Evolutionary conservation across 257 asterid genomes (phyloP), one percentile per base, ranked within the genome.

Genomic region (Solanum rostratum): DNA sequence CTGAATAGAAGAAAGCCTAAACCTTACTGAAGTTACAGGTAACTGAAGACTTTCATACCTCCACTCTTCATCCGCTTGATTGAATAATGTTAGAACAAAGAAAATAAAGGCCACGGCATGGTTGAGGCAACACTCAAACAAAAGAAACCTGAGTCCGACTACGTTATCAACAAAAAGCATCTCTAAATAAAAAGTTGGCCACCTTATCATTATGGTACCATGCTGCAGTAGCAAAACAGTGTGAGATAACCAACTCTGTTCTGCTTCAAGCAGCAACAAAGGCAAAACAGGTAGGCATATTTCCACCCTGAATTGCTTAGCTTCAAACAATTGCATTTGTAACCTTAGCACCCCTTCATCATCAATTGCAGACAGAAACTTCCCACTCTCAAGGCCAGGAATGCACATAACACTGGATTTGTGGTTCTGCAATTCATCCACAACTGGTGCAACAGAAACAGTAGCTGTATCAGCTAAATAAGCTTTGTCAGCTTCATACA

Each of bases 1-100:
- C 80, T 87, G 91, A 81, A 80, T 86, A 84, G 87, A 73, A 60
- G 95, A 95, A 86, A 97, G 86, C 86, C 88, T 91, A 86, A 94
- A 92, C 86, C 91, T 90, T 62, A 95, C 88, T 54, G 99, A 95
- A 80, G 98, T 93, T 86, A 90, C 90, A n/a, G 99, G 99, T 84
- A 92, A 87, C 85, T 88, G 91, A 90, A 88, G 52, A 82, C 90
- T 90, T 19, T 81, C 87, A 55, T 79, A 84, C 83, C 87, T 90
- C 90, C 85, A 84, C 43, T 88, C 90, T 80, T 88, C 94, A 79
- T 87, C 88, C 70, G 91, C 90, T 84, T 89, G 90, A 91, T 86
- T 83, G 84, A 95, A 94, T 79, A 89, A 92, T 53, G 88, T 85
- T 88, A 94, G 90, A 84, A 95, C 90, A 73, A 86, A 83, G 88